These are phyloP conservation scores for Cladorrhinum sp. DNA, from an alignment of 2,329 filamentous ascomycete species.

Conservation along the genomic window DNA sequence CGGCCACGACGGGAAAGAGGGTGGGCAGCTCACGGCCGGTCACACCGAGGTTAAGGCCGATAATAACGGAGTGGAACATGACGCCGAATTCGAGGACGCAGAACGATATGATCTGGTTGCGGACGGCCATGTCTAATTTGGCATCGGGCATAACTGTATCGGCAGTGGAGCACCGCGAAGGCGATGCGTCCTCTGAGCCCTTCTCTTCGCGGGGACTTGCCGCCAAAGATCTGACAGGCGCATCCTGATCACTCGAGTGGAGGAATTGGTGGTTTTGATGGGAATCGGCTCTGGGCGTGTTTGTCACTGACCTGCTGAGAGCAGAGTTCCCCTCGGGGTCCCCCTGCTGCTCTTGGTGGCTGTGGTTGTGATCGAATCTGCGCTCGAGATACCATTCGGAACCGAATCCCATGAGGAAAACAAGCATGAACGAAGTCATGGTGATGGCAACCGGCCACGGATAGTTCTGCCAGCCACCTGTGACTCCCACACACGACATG, in stretches of 20 bases:
- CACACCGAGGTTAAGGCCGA: slow-evolving; percentile 61
- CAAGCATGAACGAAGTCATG: slow-evolving; percentile 43
- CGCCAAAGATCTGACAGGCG: not conserved
- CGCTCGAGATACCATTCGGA: slow-evolving; percentile 49
- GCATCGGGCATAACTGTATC: slow-evolving; percentile 20
- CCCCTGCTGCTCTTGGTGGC: not conserved
- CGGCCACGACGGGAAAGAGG: slow-evolving; percentile 58
- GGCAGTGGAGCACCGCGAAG: not conserved
- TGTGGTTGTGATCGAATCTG: not conserved
- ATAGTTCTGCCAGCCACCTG: slow-evolving; percentile 49
- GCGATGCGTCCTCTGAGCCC: not conserved
- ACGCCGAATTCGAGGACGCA: slow-evolving; percentile 58
- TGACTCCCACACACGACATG: slow-evolving; percentile 42
- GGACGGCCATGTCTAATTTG: slow-evolving; percentile 34
- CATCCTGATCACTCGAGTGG: slow-evolving; percentile 41
- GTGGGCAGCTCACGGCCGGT: slow-evolving; percentile 54
- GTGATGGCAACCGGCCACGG: slow-evolving; percentile 52
- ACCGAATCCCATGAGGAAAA: slow-evolving; percentile 50
- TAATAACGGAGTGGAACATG: slow-evolving; percentile 63
- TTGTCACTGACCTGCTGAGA: not conserved
- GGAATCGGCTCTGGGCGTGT: not conserved
- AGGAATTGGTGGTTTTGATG: slow-evolving; percentile 35
- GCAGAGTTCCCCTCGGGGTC: not conserved
- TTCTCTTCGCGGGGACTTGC: not conserved
- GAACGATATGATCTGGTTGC: slow-evolving; percentile 43